phyloP scores from a whole-genome alignment of 164 flowering plant genomes.

The Santalum album region DNA sequence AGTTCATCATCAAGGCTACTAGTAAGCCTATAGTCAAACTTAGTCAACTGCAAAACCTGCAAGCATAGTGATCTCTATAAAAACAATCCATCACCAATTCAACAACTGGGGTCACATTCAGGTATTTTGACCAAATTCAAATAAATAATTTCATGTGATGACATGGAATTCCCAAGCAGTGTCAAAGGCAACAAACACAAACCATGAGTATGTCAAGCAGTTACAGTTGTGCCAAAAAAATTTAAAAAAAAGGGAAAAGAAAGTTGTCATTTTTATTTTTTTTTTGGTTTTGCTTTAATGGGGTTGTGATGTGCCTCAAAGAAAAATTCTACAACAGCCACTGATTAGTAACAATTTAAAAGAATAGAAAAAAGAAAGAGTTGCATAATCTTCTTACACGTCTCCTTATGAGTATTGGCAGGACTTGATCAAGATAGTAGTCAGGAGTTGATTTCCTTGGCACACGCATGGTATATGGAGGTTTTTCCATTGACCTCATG shows the following conservation, averaged over 20 bases:
- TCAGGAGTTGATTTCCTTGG: slow-evolving; percentile 91
- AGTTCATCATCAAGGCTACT: slow-evolving; percentile 65
- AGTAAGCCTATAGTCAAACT: slow-evolving; percentile 93
- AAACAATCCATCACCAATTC: slow-evolving; percentile 1
- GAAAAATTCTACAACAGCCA: too few species aligned
- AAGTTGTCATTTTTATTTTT: too few species aligned
- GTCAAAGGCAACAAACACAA: not conserved
- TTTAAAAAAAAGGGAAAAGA: too few species aligned
- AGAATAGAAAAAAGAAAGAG: not conserved
- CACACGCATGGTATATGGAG: slow-evolving; percentile 97
- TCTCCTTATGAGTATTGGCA: slow-evolving; percentile 85
- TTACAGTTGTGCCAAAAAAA: too few species aligned
- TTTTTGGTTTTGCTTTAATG: too few species aligned
- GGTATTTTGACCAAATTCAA: not conserved
- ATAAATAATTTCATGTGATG: not conserved
- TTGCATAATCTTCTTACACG: slow-evolving; percentile 45
- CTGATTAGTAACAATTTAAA: too few species aligned
- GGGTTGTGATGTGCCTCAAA: too few species aligned
- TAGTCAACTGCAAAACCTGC: slow-evolving; percentile 94
- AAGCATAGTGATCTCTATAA: slow-evolving; percentile 6
- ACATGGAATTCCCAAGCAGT: not conserved
- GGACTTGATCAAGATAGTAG: slow-evolving; percentile 81
- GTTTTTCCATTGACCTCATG: slow-evolving; percentile 87
- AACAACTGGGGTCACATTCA: not conserved
- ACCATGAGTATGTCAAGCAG: too few species aligned